A percentile compares a stretch with the other conserved stretches of the same genome.
Conservation (phyloP, 1,284 basidiomycete species). For the Marasmius sp. region DNA sequence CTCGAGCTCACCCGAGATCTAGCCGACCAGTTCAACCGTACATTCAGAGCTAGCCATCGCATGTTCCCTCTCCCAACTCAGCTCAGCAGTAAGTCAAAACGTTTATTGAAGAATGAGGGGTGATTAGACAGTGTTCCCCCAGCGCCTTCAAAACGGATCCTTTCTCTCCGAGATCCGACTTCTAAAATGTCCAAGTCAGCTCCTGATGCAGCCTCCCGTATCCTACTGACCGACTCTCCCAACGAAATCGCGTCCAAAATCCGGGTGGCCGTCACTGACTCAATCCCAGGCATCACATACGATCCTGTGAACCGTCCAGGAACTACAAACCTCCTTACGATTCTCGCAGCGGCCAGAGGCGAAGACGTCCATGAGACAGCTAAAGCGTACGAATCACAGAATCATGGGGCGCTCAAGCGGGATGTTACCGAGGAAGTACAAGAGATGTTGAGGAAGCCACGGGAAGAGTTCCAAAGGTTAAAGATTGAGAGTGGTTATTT, state of each 20-base stretch:
- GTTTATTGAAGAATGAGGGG: not conserved
- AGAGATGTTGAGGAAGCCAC: constrained; percentile 66
- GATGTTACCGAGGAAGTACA: constrained; percentile 77
- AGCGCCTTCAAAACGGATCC: constrained; percentile 78
- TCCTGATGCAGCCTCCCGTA: constrained; percentile 77
- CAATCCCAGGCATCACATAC: constrained; percentile 69
- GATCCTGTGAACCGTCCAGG: constrained; percentile 80
- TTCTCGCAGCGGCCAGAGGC: constrained; percentile 70
- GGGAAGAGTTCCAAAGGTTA: constrained; percentile 70
- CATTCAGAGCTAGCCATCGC: constrained; percentile 43
- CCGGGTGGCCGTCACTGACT: constrained; percentile 84
- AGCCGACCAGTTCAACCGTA: constrained; percentile 81
- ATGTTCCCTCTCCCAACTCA: constrained; percentile 77
- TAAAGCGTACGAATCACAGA: constrained; percentile 51
- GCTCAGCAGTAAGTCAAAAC: constrained; percentile 64
- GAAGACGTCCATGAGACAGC: constrained; percentile 50
- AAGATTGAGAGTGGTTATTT: constrained; percentile 64
- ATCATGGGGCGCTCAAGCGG: constrained; percentile 70
- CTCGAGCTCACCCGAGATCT: constrained; percentile 86
- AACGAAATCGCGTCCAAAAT: constrained; percentile 71
- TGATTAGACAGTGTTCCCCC: not conserved
- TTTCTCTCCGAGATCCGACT: constrained; percentile 83
- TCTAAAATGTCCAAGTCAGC: constrained; percentile 97
- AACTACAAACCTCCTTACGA: constrained; percentile 79
- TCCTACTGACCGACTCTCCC: constrained; percentile 80